Conservation (phyloP, 768 basidiomycete genomes). For the Antrodiella citrinella region DNA sequence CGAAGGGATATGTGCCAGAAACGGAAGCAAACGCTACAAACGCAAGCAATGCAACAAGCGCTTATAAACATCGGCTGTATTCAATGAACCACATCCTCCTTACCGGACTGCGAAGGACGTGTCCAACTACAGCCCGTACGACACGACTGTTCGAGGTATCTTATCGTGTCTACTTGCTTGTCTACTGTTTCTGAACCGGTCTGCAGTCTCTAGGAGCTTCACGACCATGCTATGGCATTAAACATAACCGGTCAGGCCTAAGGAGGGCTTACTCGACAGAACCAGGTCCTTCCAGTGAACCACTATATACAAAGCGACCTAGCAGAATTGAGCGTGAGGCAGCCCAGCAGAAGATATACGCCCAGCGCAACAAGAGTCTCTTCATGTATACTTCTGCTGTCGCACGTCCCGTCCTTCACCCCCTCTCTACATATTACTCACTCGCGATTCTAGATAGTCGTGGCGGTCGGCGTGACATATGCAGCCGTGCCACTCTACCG, state of each 20-base stretch:
- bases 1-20: no score
- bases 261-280: slow-evolving; percentile 10
- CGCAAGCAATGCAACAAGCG: not conserved
- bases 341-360: slow-evolving; percentile 31
- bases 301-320: no score
- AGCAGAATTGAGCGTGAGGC: slow-evolving; percentile 20
- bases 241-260: not conserved
- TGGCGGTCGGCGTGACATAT: slow-evolving; percentile 82
- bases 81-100: slow-evolving; percentile 19
- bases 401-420: slow-evolving; percentile 34
- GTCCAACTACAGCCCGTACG: not conserved
- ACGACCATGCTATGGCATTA: not conserved
- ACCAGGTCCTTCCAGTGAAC: slow-evolving; percentile 7
- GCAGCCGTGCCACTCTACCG: slow-evolving; percentile 96
- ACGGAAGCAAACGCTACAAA: not conserved
- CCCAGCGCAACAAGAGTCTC: slow-evolving; percentile 61
- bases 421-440: not conserved
- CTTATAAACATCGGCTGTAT: not conserved
- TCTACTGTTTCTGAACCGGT: not conserved
- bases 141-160: not conserved
- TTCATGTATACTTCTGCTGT: slow-evolving; percentile 82
- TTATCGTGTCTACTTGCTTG: not conserved
- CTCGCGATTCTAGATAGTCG: slow-evolving; percentile 48
- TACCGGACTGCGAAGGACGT: slow-evolving; percentile 7
- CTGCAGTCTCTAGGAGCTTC: not conserved